Evolutionary conservation across 2,329 filamentous ascomycete species (phyloP).

Genomic region (Myriosclerotinia curreyana): DNA sequence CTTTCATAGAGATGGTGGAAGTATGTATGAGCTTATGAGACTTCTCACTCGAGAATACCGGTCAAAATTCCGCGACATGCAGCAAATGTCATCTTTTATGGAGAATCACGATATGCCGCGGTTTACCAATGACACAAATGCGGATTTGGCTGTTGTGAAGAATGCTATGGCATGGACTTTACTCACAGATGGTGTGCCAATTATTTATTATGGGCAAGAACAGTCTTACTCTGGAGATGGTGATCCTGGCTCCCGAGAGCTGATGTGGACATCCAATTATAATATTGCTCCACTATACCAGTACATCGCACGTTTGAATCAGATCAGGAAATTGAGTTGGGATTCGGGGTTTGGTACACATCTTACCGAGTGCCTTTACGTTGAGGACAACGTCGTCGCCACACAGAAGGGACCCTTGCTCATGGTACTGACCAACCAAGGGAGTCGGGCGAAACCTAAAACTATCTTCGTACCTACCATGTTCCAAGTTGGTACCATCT

Average conservation of each 20-base stretch:
- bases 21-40: constrained; percentile 38
- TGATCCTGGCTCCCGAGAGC: constrained; percentile 45
- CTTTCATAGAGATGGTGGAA: constrained; percentile 19
- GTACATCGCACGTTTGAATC: constrained; percentile 25
- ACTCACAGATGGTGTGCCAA: constrained; percentile 50
- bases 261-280: constrained; percentile 44
- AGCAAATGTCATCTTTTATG: constrained; percentile 41
- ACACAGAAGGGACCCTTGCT: constrained; percentile 27
- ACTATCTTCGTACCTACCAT: constrained; percentile 17
- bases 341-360: constrained; percentile 25
- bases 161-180: constrained; percentile 49
- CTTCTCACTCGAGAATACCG: constrained; percentile 39
- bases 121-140: constrained; percentile 38
- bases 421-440: constrained; percentile 26
- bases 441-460: constrained; percentile 18
- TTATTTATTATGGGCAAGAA: constrained; percentile 52
- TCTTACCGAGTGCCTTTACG: constrained; percentile 20
- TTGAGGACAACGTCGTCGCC: constrained; percentile 17
- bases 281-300: constrained; percentile 35
- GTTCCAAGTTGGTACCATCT: constrained; percentile 24
- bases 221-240: constrained; percentile 45
- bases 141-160: constrained; percentile 39
- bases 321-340: constrained; percentile 25
- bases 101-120: constrained; percentile 46
- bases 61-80: constrained; percentile 45